A percentile compares a stretch with the other conserved stretches of the same genome.
phyloP scores from a whole-genome alignment of 768 basidiomycete species.

The Coprinellus aureogranulatus region DNA sequence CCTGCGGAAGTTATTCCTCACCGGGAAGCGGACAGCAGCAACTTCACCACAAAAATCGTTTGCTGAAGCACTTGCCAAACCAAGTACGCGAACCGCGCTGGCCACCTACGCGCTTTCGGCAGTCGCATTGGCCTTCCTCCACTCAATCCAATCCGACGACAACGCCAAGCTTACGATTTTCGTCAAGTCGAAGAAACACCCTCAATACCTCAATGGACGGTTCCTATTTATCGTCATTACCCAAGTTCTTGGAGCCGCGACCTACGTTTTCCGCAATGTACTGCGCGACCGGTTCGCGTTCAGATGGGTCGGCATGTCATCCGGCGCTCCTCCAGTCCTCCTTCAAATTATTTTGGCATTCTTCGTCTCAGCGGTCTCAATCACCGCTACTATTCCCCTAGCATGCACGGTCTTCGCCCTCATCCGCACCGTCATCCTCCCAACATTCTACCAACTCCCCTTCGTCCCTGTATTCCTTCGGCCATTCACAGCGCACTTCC shows the following conservation, averaged over 20 bases:
- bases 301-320: conserved; percentile 32
- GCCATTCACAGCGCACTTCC: conserved; percentile 65
- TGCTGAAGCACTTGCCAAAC: conserved; percentile 43
- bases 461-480: conserved; percentile 47
- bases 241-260: conserved; percentile 46
- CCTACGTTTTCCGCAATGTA: conserved; percentile 55
- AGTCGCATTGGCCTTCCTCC: conserved; percentile 38
- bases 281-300: conserved; percentile 61
- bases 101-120: conserved; percentile 49
- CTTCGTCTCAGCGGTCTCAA: conserved; percentile 40
- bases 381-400: conserved; percentile 33
- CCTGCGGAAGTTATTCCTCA: conserved; percentile 54
- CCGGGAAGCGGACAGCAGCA: conserved; percentile 47
- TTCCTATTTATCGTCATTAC: conserved; percentile 57
- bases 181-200: conserved; percentile 68
- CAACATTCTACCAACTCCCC: conserved; percentile 55
- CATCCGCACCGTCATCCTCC: conserved; percentile 43
- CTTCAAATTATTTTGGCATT: conserved; percentile 26
- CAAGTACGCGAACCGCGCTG: conserved; percentile 44
- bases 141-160: conserved; percentile 41
- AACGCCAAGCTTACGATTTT: conserved; percentile 49
- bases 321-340: conserved; percentile 11
- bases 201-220: conserved; percentile 69
- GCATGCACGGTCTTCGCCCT: conserved; percentile 48
- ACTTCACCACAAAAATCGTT: conserved; percentile 54